Base-by-base conservation (phyloP, 1,284 basidiomycete species). In the Agaricales sp. region DNA sequence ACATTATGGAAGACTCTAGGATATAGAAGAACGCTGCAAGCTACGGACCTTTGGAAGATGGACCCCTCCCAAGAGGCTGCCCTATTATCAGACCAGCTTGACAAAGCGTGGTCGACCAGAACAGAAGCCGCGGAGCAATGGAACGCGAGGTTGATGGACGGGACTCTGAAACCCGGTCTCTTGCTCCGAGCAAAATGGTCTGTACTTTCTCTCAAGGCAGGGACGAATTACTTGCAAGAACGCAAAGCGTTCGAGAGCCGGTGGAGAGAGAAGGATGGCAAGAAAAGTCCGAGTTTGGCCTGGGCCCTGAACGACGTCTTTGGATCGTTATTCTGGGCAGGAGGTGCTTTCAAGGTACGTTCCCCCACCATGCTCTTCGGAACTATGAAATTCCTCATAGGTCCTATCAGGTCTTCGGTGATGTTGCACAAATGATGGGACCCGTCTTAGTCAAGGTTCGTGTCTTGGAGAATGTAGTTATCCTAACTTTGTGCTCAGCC, bases 301-400 rank as follows among this genome's bases (percentile, higher is more conserved):
- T 77, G 76, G 74, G 78, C 85, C 12, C 61, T 92, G 46, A 86
- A 87, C 59, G 87, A 90, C 55, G 76, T 78, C 1, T 72, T 92
- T 54, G 78, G 77, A 3, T 65, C 67, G 48, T 67, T 73, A 30
- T 87, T 90, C 63, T 91, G 87, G 87, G 66, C 70, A 21, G 82
- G 75, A 39, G 83, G 81, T 48, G 60, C 66, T 8, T 76, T 72
- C 62, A 77, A 79, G 66, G 73, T 65, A 24, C 21, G 50, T 43
- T 25, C 6, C 57, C 23, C 35, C n/a, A 18, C n/a, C n/a, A n/a
- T n/a, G n/a, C n/a, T 48, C 20, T 13, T 37, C 3, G 43, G 2
- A 0, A 8, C 43, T 13, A 18, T 45, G 22, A 12, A 45, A 49
- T 41, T 39, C 41, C 46, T 30, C 30, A 23, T 46, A 30, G 49